These are phyloP conservation scores for Sarcodon sp. DNA, from an alignment of 768 basidiomycete genomes.

Conservation along the genomic window DNA sequence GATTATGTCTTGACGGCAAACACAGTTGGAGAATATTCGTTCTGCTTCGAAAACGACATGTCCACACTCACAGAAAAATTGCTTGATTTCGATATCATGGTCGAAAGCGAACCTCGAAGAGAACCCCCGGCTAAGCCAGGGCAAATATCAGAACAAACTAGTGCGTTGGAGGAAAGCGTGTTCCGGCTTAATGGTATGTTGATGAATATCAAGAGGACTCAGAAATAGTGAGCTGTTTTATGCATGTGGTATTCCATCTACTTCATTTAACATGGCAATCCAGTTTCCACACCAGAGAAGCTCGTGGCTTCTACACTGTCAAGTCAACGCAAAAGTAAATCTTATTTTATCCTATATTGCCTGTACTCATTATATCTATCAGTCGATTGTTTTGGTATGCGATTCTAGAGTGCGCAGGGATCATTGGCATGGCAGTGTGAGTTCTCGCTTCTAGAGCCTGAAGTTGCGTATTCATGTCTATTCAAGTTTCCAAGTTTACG, in stretches of 20 bases:
- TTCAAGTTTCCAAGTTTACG: conserved; percentile 73
- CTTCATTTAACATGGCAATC: background rate
- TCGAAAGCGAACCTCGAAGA: conserved; percentile 90
- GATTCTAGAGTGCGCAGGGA: conserved; percentile 61
- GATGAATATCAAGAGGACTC: conserved; percentile 81
- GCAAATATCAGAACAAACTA: conserved; percentile 87
- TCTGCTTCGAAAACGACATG: conserved; percentile 99
- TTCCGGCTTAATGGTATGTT: conserved; percentile 83
- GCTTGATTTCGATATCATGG: conserved; percentile 95
- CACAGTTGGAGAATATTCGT: conserved; percentile 79
- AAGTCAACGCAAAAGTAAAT: conserved; percentile 77
- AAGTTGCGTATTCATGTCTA: conserved; percentile 4
- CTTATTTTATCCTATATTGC: background rate
- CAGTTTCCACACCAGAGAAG: conserved; percentile 92
- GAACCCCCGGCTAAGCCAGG: conserved; percentile 82
- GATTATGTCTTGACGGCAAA: conserved; percentile 97
- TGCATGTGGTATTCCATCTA: background rate
- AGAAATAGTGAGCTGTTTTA: conserved; percentile 69
- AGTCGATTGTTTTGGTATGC: conserved; percentile 94
- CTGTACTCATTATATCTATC: conserved; percentile 2
- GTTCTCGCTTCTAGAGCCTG: conserved; percentile 17
- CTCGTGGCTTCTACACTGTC: conserved; percentile 87
- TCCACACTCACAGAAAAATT: conserved; percentile 89
- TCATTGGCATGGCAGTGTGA: conserved; percentile 82
- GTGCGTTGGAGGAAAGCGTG: conserved; percentile 88